Evolutionary conservation across 1,284 basidiomycete genomes (phyloP).

Genomic region (Meripilus lineatus): DNA sequence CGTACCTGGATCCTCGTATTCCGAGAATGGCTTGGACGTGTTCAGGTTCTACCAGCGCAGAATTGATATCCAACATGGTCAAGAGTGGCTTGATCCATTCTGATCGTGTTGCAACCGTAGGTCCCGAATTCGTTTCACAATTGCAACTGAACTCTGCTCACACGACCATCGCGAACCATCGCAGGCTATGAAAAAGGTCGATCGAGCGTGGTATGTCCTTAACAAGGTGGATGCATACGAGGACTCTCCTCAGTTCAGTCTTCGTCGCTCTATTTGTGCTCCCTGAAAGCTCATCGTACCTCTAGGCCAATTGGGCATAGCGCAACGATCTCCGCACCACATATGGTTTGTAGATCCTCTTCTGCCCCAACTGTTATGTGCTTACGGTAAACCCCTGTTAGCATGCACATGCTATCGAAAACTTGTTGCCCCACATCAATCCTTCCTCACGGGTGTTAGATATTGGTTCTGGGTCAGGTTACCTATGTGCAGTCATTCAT

Average conservation of each 20-base stretch:
- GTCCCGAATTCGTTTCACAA: conserved; percentile 4
- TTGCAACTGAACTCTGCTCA: not conserved
- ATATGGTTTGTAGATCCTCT: conserved; percentile 56
- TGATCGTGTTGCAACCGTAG: conserved; percentile 36
- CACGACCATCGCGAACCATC: too few relatives aligned
- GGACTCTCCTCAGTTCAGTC: conserved; percentile 77
- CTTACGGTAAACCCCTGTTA: conserved; percentile 24
- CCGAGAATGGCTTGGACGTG: conserved; percentile 89
- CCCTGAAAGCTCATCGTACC: not conserved
- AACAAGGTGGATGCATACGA: conserved; percentile 56
- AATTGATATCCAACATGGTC: conserved; percentile 69
- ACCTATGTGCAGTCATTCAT: conserved; percentile 73
- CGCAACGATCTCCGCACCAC: conserved; percentile 88
- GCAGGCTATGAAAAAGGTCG: conserved; percentile 70
- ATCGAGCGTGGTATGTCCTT: conserved; percentile 71
- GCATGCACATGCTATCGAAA: conserved; percentile 81
- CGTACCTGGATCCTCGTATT: too few relatives aligned
- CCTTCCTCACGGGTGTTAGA: conserved; percentile 77
- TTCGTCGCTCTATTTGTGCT: too few relatives aligned
- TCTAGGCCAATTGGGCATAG: conserved; percentile 68
- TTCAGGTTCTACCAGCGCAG: conserved; percentile 61
- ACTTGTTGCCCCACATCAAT: conserved; percentile 64
- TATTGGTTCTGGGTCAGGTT: conserved; percentile 78
- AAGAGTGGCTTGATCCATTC: conserved; percentile 51
- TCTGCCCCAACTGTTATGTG: not conserved